phyloP scores from a whole-genome alignment of 169 alveolate genomes.

The Plasmodium adleri region DNA sequence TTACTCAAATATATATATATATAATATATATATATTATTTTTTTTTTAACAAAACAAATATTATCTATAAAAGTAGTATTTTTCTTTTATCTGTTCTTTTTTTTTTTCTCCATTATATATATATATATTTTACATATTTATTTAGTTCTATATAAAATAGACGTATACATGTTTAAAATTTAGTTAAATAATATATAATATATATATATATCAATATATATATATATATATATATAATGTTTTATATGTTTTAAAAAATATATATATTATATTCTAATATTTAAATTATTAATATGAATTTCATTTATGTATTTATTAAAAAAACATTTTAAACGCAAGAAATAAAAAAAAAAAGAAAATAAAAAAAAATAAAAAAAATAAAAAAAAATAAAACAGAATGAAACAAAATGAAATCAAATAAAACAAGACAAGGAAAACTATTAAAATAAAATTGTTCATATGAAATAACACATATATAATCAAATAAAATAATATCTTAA shows the following conservation, averaged over 20 bases:
- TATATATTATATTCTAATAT: slow-evolving; percentile 4
- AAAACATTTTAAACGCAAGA: slow-evolving; percentile 35
- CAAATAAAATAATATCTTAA: too few relatives aligned
- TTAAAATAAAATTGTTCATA: too few relatives aligned
- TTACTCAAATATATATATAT: slow-evolving; percentile 14
- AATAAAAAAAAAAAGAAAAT: slow-evolving; percentile 4
- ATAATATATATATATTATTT: not conserved
- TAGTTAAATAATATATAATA: slow-evolving; percentile 17
- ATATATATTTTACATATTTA: slow-evolving; percentile 12
- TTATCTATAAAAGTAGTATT: not conserved
- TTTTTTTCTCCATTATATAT: slow-evolving; percentile 1
- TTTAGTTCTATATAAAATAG: slow-evolving; percentile 22
- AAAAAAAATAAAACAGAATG: too few relatives aligned
- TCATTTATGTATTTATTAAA: slow-evolving; percentile 37
- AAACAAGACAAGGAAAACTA: too few relatives aligned
- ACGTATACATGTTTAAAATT: slow-evolving; percentile 38
- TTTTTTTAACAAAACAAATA: not conserved
- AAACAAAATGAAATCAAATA: too few relatives aligned
- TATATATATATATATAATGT: not conserved
- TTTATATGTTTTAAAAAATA: not conserved
- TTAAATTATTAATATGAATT: slow-evolving; percentile 54
- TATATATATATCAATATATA: slow-evolving; percentile 15
- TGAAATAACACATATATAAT: too few relatives aligned
- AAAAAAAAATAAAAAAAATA: not conserved
- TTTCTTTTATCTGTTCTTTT: not conserved